phyloP scores from a whole-genome alignment of 108 stramenopile species.

The Fragilaria crotonensis region DNA sequence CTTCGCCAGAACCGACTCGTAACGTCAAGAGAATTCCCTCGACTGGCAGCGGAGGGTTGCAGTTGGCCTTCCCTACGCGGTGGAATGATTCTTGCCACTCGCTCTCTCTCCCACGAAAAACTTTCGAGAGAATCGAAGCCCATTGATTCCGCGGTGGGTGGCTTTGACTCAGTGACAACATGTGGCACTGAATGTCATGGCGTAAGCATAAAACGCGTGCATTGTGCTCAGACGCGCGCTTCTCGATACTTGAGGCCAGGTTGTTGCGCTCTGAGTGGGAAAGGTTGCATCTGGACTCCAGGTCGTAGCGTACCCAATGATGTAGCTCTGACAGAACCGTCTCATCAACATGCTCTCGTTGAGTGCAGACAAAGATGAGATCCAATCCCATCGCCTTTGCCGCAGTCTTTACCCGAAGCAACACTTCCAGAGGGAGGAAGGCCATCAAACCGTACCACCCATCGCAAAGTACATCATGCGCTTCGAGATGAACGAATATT shows the following conservation, averaged over 20 bases:
- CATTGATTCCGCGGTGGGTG: conserved; percentile 2
- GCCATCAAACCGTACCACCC: conserved; percentile 25
- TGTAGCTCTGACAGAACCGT: conserved; percentile 29
- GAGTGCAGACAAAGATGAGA: conserved; percentile 22
- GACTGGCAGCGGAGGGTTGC: conserved; percentile 30
- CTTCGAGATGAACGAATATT: not conserved
- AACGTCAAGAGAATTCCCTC: conserved; percentile 39
- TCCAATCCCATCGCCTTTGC: conserved; percentile 8
- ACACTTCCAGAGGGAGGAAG: not conserved
- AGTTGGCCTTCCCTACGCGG: conserved; percentile 21
- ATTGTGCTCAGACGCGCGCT: conserved; percentile 3
- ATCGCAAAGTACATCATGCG: conserved; percentile 26
- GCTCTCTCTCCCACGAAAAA: not conserved
- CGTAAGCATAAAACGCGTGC: not conserved
- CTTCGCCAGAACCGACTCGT: conserved; percentile 16
- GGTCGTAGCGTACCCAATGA: conserved; percentile 26
- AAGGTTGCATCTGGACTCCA: conserved; percentile 16
- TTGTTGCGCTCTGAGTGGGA: not conserved
- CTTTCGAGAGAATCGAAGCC: conserved; percentile 9
- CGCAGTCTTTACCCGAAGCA: not conserved
- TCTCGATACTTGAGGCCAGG: conserved; percentile 3
- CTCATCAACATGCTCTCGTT: conserved; percentile 7
- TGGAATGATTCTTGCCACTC: conserved; percentile 26
- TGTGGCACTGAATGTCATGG: not conserved
- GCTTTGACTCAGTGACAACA: not conserved